Conservation (phyloP, 2,329 filamentous ascomycete genomes). For the Cladosporium oxysporum region DNA sequence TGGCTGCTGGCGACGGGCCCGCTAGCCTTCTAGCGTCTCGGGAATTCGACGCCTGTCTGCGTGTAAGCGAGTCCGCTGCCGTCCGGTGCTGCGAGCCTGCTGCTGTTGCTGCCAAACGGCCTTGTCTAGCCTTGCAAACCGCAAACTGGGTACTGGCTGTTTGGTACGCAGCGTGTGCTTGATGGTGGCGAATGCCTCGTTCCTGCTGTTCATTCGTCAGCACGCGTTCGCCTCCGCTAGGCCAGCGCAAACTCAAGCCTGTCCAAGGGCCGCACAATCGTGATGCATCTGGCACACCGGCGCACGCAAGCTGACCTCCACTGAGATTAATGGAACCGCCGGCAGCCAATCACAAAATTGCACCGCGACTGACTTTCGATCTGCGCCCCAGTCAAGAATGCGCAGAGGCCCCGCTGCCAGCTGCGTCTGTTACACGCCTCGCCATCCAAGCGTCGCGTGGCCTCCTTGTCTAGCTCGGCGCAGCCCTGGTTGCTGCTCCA, state of each 20-base stretch:
- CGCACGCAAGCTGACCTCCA: constrained; percentile 17
- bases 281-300: constrained; percentile 14
- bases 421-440: constrained; percentile 8
- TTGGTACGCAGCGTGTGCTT: constrained; percentile 6
- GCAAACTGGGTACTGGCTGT: constrained; percentile 4
- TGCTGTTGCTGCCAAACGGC: not conserved
- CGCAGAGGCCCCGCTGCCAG: constrained; percentile 13
- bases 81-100: constrained; percentile 3
- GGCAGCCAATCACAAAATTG: constrained; percentile 18
- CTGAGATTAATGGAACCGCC: constrained; percentile 18
- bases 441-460: constrained; percentile 16
- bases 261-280: not conserved
- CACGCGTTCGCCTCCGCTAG: not conserved
- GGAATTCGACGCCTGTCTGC: constrained; percentile 9
- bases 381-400: constrained; percentile 7
- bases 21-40: constrained; percentile 9
- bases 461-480: constrained; percentile 16
- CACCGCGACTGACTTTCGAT: constrained; percentile 1
- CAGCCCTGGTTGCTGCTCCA: not conserved
- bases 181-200: not conserved
- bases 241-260: constrained; percentile 5
- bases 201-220: constrained; percentile 8
- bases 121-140: not conserved
- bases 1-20: constrained; percentile 9
- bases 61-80: constrained; percentile 13